phyloP scores from a whole-genome alignment of 345 rosid species.

The Linum tenue region DNA sequence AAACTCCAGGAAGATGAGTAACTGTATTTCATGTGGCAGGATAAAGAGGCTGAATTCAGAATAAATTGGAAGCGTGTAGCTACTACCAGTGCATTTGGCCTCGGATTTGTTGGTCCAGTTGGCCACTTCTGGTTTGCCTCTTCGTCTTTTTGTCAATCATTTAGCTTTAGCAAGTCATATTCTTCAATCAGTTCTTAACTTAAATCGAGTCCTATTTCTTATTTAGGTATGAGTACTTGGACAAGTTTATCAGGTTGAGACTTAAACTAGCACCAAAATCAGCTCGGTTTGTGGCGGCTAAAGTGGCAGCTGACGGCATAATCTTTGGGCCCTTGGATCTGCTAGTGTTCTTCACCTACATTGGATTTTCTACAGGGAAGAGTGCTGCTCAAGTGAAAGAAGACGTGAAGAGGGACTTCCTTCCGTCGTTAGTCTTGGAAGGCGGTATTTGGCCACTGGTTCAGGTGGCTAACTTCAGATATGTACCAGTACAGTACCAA shows the following conservation, averaged over 20 bases:
- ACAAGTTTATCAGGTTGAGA: conserved; percentile 54
- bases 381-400: conserved; percentile 58
- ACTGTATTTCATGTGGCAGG: conserved; percentile 30
- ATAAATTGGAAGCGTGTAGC: conserved; percentile 74
- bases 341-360: conserved; percentile 72
- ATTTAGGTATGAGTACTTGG: conserved; percentile 76
- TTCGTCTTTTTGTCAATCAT: neutral
- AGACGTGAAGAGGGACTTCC: conserved; percentile 81
- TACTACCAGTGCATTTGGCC: conserved; percentile 60
- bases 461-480: conserved; percentile 79
- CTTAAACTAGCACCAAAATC: conserved; percentile 62
- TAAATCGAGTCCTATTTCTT: neutral
- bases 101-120: conserved; percentile 79
- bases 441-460: conserved; percentile 82
- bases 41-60: conserved; percentile 40
- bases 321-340: conserved; percentile 84
- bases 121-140: conserved; percentile 74
- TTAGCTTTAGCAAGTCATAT: neutral
- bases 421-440: conserved; percentile 78
- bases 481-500: conserved; percentile 76
- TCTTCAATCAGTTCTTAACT: neutral
- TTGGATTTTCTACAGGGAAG: conserved; percentile 78
- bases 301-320: conserved; percentile 84
- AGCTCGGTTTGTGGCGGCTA: conserved; percentile 55
- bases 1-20: conserved; percentile 11